Evolutionary conservation across 139 green algal genomes (phyloP), one percentile per base, ranked within the genome.

Genomic region (Klebsormidium nitens): DNA sequence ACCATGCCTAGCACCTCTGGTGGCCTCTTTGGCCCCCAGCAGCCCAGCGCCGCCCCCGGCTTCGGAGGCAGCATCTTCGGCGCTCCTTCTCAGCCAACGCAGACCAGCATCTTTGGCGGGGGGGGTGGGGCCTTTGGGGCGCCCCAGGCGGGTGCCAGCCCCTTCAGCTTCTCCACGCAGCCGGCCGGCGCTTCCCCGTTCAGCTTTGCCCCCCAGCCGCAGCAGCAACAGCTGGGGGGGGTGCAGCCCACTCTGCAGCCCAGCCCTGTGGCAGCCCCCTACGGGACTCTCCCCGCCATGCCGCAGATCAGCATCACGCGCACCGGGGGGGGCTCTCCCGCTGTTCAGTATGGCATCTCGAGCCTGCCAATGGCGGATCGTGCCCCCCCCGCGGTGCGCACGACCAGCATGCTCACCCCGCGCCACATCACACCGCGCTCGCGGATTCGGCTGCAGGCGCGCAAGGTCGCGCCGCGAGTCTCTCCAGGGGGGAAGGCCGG

Each of bases 361-460:
- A 64, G 31, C 56, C 38, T 75, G 37, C 55, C 67, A 19, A 56
- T 75, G 26, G 34, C 57, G 23, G 26, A 39, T 40, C 5, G 17
- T 44, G 32, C 23, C 28, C 42, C 42, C 57, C 5, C 5, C 6
- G 19, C 23, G 4, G 32, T n/a, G 4, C 42, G 57, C 28, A 29
- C 76, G 0, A 76, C 73, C 3, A 77, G 84, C 29, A 59, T 91
- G 46, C 66, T 91, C 32, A 83, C 80, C 29, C 77, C 89, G 1
- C 83, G 89, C 65, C 80, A 86, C 29, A 68, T 90, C 55, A 87
- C 84, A 1, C 82, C 86, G 3, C 80, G 87, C 61, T 73, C 66
- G 17, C 71, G 79, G 37, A 63, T 78, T 14, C 64, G 73, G 42
- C 59, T 87, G 62, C 74, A 76, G 17, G 55, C 83, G 35, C 58